A percentile compares a stretch with the other conserved stretches of the same genome.
Conservation (phyloP, 805 yeast species). For the Saturnispora halmiae region DNA sequence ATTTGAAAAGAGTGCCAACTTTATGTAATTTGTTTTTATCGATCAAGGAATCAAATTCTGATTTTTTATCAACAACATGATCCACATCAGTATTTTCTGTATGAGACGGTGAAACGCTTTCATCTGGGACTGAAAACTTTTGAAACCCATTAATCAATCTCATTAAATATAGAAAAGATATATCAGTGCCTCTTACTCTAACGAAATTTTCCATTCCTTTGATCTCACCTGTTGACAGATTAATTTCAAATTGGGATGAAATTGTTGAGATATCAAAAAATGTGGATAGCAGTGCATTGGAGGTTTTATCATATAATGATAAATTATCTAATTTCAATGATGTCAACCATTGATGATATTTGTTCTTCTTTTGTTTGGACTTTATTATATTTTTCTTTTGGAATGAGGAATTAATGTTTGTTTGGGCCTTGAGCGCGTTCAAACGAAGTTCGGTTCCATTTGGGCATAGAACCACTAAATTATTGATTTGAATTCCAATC, state of each 20-base stretch:
- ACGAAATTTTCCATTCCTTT: conserved; percentile 11
- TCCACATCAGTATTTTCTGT: too few relatives aligned
- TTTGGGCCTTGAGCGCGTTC: conserved; percentile 7
- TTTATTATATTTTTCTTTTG: conserved; percentile 5
- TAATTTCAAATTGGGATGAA: conserved; percentile 14
- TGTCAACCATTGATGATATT: conserved; percentile 8
- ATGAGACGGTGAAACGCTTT: too few relatives aligned
- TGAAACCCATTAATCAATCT: conserved; percentile 4
- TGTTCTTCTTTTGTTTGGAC: neutral
- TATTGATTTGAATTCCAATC: conserved; percentile 15
- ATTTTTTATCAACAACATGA: too few relatives aligned
- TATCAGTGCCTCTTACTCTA: conserved; percentile 10
- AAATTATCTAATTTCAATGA: conserved; percentile 6
- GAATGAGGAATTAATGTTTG: conserved; percentile 8
- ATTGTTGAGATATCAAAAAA: conserved; percentile 8
- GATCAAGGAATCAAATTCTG: too few relatives aligned
- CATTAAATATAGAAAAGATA: conserved; percentile 18
- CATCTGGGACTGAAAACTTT: neutral
- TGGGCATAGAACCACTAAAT: conserved; percentile 9
- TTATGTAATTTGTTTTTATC: conserved; percentile 10
- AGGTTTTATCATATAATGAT: neutral
- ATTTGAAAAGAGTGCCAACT: conserved; percentile 16
- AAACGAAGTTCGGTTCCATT: conserved; percentile 3
- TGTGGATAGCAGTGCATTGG: conserved; percentile 6
- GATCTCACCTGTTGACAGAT: conserved; percentile 16